phyloP scores from a whole-genome alignment of 169 alveolate genomes.

The Plasmodium knowlesi region DNA sequence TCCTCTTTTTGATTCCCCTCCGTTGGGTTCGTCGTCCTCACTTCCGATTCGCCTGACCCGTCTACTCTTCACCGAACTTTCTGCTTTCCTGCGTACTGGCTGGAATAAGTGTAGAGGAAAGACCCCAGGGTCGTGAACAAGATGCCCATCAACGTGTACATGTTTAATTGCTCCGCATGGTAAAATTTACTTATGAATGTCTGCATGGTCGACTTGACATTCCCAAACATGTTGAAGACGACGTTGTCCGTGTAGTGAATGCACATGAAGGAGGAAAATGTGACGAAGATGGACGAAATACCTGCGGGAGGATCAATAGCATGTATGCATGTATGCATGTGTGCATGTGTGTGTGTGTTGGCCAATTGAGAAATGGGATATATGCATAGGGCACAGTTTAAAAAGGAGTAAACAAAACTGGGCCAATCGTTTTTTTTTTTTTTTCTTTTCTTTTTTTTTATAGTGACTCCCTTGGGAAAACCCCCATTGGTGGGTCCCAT shows the following conservation, averaged over 20 bases:
- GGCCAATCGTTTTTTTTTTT: background rate
- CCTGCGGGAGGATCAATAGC: background rate
- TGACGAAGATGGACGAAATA: constrained; percentile 40
- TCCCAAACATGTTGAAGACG: constrained; percentile 66
- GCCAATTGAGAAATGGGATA: background rate
- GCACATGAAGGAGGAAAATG: constrained; percentile 62
- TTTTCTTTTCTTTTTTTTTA: background rate
- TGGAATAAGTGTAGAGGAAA: constrained; percentile 33
- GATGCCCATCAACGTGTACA: constrained; percentile 30
- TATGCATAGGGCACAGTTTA: background rate
- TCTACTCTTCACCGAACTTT: constrained; percentile 1
- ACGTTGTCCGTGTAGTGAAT: constrained; percentile 66
- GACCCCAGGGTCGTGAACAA: constrained; percentile 54
- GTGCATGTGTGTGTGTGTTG: background rate
- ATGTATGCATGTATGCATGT: background rate
- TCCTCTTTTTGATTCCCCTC: background rate
- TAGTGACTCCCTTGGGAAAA: background rate
- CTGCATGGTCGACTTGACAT: constrained; percentile 57
- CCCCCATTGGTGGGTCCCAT: background rate
- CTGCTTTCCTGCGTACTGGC: constrained; percentile 33
- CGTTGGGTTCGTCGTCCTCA: background rate
- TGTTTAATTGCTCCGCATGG: constrained; percentile 10
- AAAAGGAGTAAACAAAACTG: background rate
- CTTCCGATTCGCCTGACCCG: too few relatives aligned
- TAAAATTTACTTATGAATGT: constrained; percentile 60